phyloP scores from a whole-genome alignment of 441 rosid species.

The Erysimum cheiri region DNA sequence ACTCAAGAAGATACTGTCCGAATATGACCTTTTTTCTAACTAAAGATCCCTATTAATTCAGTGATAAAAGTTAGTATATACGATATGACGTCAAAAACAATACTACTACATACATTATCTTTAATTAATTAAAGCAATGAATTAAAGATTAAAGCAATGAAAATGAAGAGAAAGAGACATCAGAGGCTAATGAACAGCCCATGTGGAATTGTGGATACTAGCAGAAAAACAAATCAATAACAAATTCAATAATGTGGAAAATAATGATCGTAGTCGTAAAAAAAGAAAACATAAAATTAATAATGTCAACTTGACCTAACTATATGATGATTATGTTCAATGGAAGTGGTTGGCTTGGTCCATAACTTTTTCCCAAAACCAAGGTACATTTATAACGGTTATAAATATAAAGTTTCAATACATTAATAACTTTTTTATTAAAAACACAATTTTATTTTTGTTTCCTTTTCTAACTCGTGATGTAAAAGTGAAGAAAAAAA shows the following conservation, averaged over 20 bases:
- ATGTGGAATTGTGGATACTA: conserved; percentile 40
- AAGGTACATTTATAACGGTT: conserved; percentile 32
- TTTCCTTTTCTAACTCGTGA: conserved; percentile 8
- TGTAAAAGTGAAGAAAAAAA: background rate
- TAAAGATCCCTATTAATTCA: conserved; percentile 4
- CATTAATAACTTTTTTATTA: background rate
- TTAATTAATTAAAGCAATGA: background rate
- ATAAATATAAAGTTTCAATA: background rate
- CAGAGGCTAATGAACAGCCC: conserved; percentile 27
- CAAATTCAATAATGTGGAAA: conserved; percentile 25
- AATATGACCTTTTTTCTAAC: conserved; percentile 35
- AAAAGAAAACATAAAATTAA: background rate
- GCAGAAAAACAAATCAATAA: conserved; percentile 1
- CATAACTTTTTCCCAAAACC: conserved; percentile 11
- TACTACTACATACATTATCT: no score
- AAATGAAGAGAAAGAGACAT: conserved; percentile 30
- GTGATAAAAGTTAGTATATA: background rate
- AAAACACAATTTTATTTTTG: background rate
- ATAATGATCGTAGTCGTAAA: conserved; percentile 19
- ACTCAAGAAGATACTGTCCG: conserved; percentile 26
- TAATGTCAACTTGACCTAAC: conserved; percentile 34
- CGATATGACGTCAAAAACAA: no score
- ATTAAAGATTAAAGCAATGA: background rate
- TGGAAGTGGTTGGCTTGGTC: conserved; percentile 35
- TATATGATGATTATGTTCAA: conserved; percentile 36